Evolutionary conservation across 495 filamentous ascomycete genomes (phyloP), one percentile per base, ranked within the genome.

Genomic region (Baudoinia panamericana): DNA sequence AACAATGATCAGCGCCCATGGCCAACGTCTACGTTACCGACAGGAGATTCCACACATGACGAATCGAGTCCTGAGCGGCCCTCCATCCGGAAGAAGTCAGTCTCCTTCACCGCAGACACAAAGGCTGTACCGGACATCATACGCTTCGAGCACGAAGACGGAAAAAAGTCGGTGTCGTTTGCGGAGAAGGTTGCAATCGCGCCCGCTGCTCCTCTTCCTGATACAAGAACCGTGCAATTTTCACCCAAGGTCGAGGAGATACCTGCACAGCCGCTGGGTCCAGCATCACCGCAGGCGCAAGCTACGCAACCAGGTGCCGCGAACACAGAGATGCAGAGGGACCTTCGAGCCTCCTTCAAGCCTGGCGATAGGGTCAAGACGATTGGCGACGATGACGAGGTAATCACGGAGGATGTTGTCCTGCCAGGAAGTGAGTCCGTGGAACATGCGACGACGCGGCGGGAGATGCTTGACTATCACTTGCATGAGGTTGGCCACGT

Each of bases 381-480:
- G 43, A 17, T 62, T 21, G 48, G 58, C 27, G 58, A 61, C 3
- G 44, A 60, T 27, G 60, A 61, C 28, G 42, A 60, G 10, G 50
- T 51, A n/a, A 33, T 60, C 5, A 44, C 36, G 3, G 43, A 39
- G 16, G 53, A 50, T 10, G 56, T 61, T 4, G 44, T 63, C 16
- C 51, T 65, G 4, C 67, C 68, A 29, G 42, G 73, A 0, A 66
- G 82, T 39, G 92, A 97, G 51, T 73, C 82, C 0, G 58, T 67
- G 3, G 86, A 93, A 46, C 87, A 93, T 54, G 77, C 82, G 8
- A 64, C 65, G n/a, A 59, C 93, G 2, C 81, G 92, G 9, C 73
- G 78, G 39, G 75, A 95, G 49, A 96, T 97, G 90, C 61, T 95
- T n/a, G 66, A 81, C 44, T 96, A 95, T 52, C 78, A 78, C 32